phyloP scores from a whole-genome alignment of 257 asterid species.

The Nyctanthes arbortristis region DNA sequence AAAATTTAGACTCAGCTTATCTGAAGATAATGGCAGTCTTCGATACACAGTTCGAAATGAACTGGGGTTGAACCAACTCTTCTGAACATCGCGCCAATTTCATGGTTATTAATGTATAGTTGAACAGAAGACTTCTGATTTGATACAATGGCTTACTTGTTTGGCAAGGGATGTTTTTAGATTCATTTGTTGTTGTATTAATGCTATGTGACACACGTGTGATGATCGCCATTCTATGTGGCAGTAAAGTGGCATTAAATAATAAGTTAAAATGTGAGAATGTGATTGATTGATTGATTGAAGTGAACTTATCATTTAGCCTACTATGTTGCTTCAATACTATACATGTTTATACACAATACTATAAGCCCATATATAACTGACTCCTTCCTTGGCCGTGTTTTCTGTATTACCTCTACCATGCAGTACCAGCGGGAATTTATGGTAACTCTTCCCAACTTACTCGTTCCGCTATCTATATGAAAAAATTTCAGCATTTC shows the following conservation, averaged over 20 bases:
- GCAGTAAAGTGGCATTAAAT: too few relatives aligned
- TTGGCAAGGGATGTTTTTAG: too few relatives aligned
- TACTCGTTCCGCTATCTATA: not conserved
- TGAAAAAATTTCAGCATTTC: not conserved
- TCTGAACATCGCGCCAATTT: too few relatives aligned
- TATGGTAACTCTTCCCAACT: slow-evolving; percentile 53
- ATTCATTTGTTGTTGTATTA: not conserved
- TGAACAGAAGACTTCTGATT: not conserved
- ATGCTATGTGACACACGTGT: too few relatives aligned
- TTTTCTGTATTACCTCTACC: slow-evolving; percentile 34
- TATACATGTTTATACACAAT: not conserved
- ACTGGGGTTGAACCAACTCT: not conserved
- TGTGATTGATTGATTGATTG: too few relatives aligned
- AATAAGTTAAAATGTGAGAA: too few relatives aligned
- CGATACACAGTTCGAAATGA: not conserved
- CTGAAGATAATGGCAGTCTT: not conserved
- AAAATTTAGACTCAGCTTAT: not conserved
- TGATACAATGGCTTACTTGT: too few relatives aligned
- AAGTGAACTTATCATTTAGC: too few relatives aligned
- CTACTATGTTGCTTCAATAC: too few relatives aligned
- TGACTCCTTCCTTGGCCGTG: slow-evolving; percentile 34
- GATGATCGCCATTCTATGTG: too few relatives aligned
- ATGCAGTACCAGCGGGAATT: slow-evolving; percentile 91
- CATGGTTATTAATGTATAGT: too few relatives aligned
- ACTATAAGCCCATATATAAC: slow-evolving; percentile 9